These are phyloP conservation scores for Mucor sp. DNA, from an alignment of 371 early-diverging fungal genomes.

Conservation along the genomic window DNA sequence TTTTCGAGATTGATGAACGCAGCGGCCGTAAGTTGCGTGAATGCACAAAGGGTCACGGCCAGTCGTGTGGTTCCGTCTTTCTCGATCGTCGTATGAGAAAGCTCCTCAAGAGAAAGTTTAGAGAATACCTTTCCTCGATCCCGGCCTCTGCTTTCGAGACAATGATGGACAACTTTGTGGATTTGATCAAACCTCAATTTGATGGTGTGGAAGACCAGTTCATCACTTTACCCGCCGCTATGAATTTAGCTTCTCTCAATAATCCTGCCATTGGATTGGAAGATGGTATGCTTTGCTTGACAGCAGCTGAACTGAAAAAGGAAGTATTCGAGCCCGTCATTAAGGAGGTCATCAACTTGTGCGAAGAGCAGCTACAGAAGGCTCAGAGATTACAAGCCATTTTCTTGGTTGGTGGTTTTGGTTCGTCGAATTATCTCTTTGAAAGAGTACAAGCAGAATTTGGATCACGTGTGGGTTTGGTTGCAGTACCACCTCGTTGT, in stretches of 20 bases:
- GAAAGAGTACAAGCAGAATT: slow-evolving; percentile 54
- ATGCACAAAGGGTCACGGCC: slow-evolving; percentile 64
- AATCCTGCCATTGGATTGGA: slow-evolving; percentile 51
- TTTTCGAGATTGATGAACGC: slow-evolving; percentile 44
- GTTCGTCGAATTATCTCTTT: slow-evolving; percentile 61
- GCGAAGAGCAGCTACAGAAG: slow-evolving; percentile 51
- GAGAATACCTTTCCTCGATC: slow-evolving; percentile 51
- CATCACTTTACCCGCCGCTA: slow-evolving; percentile 26
- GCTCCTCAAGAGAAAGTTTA: slow-evolving; percentile 56
- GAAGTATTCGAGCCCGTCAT: slow-evolving; percentile 58
- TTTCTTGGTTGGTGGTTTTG: slow-evolving; percentile 67
- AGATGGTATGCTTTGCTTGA: slow-evolving; percentile 59
- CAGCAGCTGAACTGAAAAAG: slow-evolving; percentile 55
- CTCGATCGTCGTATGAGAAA: slow-evolving; percentile 63
- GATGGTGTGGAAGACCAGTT: slow-evolving; percentile 62
- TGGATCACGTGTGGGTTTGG: slow-evolving; percentile 41
- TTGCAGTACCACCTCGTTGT: slow-evolving; percentile 57
- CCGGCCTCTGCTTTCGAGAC: slow-evolving; percentile 61
- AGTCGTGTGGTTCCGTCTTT: slow-evolving; percentile 61
- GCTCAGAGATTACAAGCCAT: slow-evolving; percentile 52
- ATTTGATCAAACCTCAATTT: slow-evolving; percentile 61
- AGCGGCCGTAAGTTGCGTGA: slow-evolving; percentile 50
- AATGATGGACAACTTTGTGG: slow-evolving; percentile 60
- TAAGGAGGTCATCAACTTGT: slow-evolving; percentile 48
- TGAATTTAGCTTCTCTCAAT: slow-evolving; percentile 23